Evolutionary conservation across 495 filamentous ascomycete genomes (phyloP), one percentile per base, ranked within the genome.

Genomic region (Aspergillus nidulans): DNA sequence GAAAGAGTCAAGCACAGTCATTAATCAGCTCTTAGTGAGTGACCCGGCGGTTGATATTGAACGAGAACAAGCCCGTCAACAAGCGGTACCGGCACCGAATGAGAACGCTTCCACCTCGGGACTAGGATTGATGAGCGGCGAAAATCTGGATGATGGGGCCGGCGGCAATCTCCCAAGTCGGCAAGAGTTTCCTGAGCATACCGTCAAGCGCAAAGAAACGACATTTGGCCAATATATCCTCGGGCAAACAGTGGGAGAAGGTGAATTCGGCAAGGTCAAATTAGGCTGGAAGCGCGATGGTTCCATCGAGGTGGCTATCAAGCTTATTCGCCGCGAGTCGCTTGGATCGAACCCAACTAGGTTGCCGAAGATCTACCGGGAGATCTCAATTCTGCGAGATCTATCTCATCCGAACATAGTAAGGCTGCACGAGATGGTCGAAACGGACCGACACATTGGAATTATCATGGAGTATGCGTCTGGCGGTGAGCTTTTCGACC

Each of bases 401-500:
- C 85, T 92, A 19, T 87, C 85, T 1, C 94, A 99, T 68, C 91
- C 92, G 3, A 97, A 99, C 65, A 99, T 99, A 66, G 95, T 99
- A 26, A 86, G 87, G 48, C 78, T 99, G 43, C 92, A 97, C 65
- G 95, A 99, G 72, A 97, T 99, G 92, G 91, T 95, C 15, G 92
- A 97, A 67, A 97, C 94, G 0, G 89, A 96, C 61, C 84, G 90
- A 28, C 89, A 96, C 58, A 97, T 97, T 64, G 94, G 94, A 59
- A 97, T 99, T 67, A 94, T 99, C 56, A 83, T 99, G 62, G 94
- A 99, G 67, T 99, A 97, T 63, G 94, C 94, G 3, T 97, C 95
- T 4, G 94, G 94, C 12, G 94, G 94, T 56, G 94, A 99, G 67
- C 81, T 99, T 5, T 99, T 99, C 69, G 94, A 99, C 71, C 95